Base-by-base conservation (phyloP, 2,329 filamentous ascomycete species). In the Endocalyx cinctus region DNA sequence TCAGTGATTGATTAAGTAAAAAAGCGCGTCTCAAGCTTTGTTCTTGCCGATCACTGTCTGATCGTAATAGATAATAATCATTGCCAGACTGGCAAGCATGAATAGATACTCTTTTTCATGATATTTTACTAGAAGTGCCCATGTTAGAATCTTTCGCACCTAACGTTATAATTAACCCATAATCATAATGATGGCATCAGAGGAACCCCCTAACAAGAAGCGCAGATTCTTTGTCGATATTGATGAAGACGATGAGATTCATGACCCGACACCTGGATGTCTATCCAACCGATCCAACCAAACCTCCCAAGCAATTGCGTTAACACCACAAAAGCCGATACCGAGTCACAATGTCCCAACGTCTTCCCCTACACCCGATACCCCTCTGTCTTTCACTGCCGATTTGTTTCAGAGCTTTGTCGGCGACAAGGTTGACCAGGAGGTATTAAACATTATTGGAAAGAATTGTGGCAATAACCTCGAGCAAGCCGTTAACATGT, bases 401-500 rank as follows among this genome's bases (percentile, higher is more conserved):
- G 66, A 65, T 19, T 68, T 64, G 0, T 80, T 84, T 34, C 70
- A 81, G 47, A 64, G 60, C 37, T 72, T 84, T 39, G 59, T 83
- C 15, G 79, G 78, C 22, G 69, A 73, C 37, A 71, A 72, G 32
- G 63, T 84, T 14, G 54, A 63, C 6, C 38, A 62, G 0, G 64
- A 74, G 16, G 57, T 67, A 1, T 48, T 83, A 30, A 57, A 59
- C 6, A 54, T 66, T 4, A 67, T 84, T 14, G 65, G 65, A n/a
- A 59, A 68, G 7, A 64, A 67, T 27, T 81, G 77, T 34, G 70
- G 70, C 16, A 62, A 73, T 33, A 67, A 79, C 40, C 64, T 83
- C 12, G 74, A 82, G 48, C 66, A 69, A 39, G 79, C 79, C 6
- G 72, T 82, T 36, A 82, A 82, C 38, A 82, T 82, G 73, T 84